phyloP scores from a whole-genome alignment of 768 basidiomycete genomes.

The Rhizopogon roseolus region DNA sequence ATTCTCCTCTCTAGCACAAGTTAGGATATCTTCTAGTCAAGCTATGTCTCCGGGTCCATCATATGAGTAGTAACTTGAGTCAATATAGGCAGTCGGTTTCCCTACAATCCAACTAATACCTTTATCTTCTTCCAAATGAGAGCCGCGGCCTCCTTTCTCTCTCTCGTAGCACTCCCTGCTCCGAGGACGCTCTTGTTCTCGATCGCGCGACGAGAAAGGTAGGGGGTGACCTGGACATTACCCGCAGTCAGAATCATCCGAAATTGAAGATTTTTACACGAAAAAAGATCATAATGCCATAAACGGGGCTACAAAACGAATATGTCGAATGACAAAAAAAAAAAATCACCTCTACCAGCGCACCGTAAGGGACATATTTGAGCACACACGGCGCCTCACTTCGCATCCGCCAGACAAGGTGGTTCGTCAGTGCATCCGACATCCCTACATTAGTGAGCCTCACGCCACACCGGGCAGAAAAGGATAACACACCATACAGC shows the following conservation, averaged over 20 bases:
- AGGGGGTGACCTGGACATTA: constrained; percentile 72
- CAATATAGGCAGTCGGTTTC: background rate
- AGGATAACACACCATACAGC: constrained; percentile 60
- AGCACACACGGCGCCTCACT: constrained; percentile 63
- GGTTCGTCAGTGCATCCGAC: constrained; percentile 76
- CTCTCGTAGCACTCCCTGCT: constrained; percentile 52
- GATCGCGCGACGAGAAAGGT: constrained; percentile 80
- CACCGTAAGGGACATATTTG: constrained; percentile 83
- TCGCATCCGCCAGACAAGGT: constrained; percentile 52
- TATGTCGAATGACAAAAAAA: constrained; percentile 3
- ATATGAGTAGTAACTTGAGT: background rate
- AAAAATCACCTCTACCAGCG: constrained; percentile 50
- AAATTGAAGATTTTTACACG: too few relatives aligned
- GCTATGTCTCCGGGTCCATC: background rate
- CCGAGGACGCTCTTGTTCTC: constrained; percentile 92
- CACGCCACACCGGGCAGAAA: background rate
- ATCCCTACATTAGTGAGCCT: constrained; percentile 51
- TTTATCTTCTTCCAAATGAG: constrained; percentile 28
- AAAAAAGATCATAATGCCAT: background rate
- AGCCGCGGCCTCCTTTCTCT: constrained; percentile 24
- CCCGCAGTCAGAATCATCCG: constrained; percentile 7
- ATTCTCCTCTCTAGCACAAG: background rate
- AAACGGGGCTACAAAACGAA: too few relatives aligned
- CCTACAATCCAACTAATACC: constrained; percentile 6
- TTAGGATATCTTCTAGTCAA: background rate